These are phyloP conservation scores for Athelia sp. DNA, from an alignment of 1,284 basidiomycete species.

Conservation along the genomic window DNA sequence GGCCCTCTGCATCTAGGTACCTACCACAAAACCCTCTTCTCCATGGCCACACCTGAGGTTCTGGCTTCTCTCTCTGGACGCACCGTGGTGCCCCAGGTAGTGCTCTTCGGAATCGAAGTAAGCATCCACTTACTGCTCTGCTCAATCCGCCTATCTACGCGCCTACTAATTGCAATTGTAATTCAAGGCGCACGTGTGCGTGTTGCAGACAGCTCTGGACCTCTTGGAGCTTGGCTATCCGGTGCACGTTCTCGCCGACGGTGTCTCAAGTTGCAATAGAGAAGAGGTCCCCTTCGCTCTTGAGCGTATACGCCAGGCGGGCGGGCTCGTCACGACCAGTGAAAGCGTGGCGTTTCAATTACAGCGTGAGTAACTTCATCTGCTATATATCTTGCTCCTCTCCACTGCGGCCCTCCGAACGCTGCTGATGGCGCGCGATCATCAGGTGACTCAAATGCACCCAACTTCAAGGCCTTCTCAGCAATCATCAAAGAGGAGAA, in stretches of 20 bases:
- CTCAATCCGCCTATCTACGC: background rate
- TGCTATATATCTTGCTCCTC: background rate
- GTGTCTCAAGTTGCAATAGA: slow-evolving; percentile 76
- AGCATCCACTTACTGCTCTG: slow-evolving; percentile 12
- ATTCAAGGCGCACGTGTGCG: slow-evolving; percentile 79
- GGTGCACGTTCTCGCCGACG: slow-evolving; percentile 78
- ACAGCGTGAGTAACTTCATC: slow-evolving; percentile 41
- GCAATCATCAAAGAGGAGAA: slow-evolving; percentile 75
- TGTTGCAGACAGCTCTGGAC: slow-evolving; percentile 77
- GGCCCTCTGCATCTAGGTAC: slow-evolving; percentile 54
- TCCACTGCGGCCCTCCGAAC: too few relatives aligned
- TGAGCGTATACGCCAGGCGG: slow-evolving; percentile 66
- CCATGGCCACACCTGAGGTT: slow-evolving; percentile 76
- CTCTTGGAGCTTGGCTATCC: slow-evolving; percentile 51
- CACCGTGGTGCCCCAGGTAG: slow-evolving; percentile 49
- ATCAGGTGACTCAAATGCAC: slow-evolving; percentile 57
- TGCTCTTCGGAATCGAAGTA: slow-evolving; percentile 86
- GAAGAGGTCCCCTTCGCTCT: slow-evolving; percentile 64
- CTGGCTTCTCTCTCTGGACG: slow-evolving; percentile 44
- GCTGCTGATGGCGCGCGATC: slow-evolving; percentile 10
- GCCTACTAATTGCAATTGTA: too few relatives aligned
- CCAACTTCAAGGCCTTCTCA: slow-evolving; percentile 74
- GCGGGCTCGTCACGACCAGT: slow-evolving; percentile 75
- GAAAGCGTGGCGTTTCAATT: slow-evolving; percentile 82
- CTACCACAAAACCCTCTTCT: slow-evolving; percentile 75